Base-by-base conservation (phyloP, 768 basidiomycete genomes). In the Aureoboletus auriporus region DNA sequence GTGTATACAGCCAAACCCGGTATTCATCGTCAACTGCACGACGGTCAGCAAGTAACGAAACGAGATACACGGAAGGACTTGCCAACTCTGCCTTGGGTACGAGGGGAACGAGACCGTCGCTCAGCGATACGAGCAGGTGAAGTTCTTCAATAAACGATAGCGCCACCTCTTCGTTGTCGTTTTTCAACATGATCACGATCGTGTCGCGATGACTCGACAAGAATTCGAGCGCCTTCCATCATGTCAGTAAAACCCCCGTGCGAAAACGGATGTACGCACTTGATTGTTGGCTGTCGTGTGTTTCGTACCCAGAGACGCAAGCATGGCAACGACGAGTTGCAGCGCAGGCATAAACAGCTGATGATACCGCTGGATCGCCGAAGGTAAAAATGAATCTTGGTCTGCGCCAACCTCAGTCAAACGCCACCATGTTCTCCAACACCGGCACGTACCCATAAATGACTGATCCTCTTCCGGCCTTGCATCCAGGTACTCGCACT, bases 1-100 rank as follows among this genome's bases (percentile, higher is more conserved):
- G 59, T 98, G 94, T 39, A 95, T 78, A 0, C 83, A 82, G 4
- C 94, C 94, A 59, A 91, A 95, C 5, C 89, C 88, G 2, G 89
- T 78, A 52, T 78, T 83, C 20, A 80, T 74, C n/a, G 80, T 76
- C 41, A 75, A 63, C 80, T 82, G 41, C 0, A 7, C 41, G n/a
- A 31, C 8, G 0, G n/a, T 53, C 40, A 54, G 48, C 30, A 0
- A n/a, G 39, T 48, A 23, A 42, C 14, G 27, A 14, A 6, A 34
- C 14, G 47, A 4, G 26, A 33, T 5, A 1, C 8, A 8, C 8
- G 39, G 6, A 1, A 9, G 13, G 12, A 73, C 85, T 60, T 53
- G 90, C 93, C 64, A 95, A 64, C 56, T 95, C 93, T 0, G 84
- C 74, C 57, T 82, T 83, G 0, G 87, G 82, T 5, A 93, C 80